These are phyloP conservation scores for Bruguiera gymnorhiza DNA, from an alignment of 345 rosid genomes.

Conservation along the genomic window DNA sequence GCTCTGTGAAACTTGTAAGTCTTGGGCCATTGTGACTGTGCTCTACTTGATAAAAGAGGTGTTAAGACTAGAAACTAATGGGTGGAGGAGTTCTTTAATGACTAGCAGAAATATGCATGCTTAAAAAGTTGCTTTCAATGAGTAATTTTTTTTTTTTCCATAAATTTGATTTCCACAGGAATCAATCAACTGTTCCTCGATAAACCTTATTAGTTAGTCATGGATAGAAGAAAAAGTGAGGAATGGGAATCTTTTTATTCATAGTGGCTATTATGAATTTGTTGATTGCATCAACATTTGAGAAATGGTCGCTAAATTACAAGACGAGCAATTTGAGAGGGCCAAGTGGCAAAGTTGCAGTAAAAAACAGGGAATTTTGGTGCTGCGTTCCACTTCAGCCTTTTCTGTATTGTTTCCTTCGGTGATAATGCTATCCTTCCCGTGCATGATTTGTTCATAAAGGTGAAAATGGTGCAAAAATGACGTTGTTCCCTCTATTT, in stretches of 20 bases:
- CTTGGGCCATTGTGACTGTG: not conserved
- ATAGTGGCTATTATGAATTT: constrained; percentile 86
- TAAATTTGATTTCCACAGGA: constrained; percentile 36
- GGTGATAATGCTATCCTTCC: too few relatives aligned
- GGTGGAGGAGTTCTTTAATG: not conserved
- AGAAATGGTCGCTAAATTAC: constrained; percentile 92
- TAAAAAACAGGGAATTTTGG: constrained; percentile 62
- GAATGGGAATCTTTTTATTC: constrained; percentile 60
- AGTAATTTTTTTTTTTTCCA: not conserved
- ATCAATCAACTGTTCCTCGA: constrained; percentile 64
- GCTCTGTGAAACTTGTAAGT: not conserved
- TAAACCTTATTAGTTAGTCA: constrained; percentile 71
- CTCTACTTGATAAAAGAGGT: not conserved
- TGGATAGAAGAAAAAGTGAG: constrained; percentile 86
- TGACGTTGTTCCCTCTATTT: too few relatives aligned
- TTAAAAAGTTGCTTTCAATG: not conserved
- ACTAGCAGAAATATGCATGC: not conserved
- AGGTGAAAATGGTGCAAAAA: too few relatives aligned
- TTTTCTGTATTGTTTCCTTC: too few relatives aligned
- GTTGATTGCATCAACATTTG: constrained; percentile 71
- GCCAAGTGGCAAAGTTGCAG: constrained; percentile 33
- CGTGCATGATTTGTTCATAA: too few relatives aligned
- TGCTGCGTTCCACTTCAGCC: constrained; percentile 22
- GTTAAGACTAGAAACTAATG: not conserved
- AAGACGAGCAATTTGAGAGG: constrained; percentile 35